These are phyloP conservation scores for Penicillium sp. DNA, from an alignment of 2,329 filamentous ascomycete species.

Conservation along the genomic window DNA sequence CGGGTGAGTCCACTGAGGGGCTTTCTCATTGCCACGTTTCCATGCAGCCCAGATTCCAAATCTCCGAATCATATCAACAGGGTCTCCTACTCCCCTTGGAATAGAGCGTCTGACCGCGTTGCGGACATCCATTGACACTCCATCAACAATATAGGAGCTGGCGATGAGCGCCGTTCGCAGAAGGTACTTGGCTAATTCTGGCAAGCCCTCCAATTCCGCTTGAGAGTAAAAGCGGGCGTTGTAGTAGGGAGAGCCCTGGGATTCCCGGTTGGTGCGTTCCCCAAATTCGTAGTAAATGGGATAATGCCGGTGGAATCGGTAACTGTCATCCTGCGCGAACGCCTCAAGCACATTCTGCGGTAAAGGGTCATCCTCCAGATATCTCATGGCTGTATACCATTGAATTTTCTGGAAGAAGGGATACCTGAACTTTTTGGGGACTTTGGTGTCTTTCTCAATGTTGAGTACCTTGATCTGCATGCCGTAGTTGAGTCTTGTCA, in stretches of 20 bases:
- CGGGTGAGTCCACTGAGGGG: constrained; percentile 61
- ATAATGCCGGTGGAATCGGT: constrained; percentile 52
- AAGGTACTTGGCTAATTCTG: constrained; percentile 59
- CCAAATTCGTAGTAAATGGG: constrained; percentile 60
- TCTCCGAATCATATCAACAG: constrained; percentile 56
- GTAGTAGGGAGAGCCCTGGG: constrained; percentile 53
- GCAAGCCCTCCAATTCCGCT: constrained; percentile 59
- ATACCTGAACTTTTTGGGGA: constrained; percentile 64
- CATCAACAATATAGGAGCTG: constrained; percentile 57
- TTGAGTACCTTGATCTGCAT: constrained; percentile 65
- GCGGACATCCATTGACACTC: constrained; percentile 56
- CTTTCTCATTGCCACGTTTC: constrained; percentile 63
- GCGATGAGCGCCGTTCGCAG: constrained; percentile 62
- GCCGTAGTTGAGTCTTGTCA: constrained; percentile 62
- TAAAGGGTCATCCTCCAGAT: constrained; percentile 63
- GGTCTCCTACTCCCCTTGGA: constrained; percentile 61
- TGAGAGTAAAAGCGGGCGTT: constrained; percentile 63
- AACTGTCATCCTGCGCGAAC: constrained; percentile 55
- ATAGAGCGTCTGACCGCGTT: constrained; percentile 62
- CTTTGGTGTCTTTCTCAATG: constrained; percentile 66
- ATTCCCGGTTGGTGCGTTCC: constrained; percentile 51
- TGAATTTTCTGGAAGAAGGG: constrained; percentile 68
- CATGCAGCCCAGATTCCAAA: constrained; percentile 66
- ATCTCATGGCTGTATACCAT: constrained; percentile 65
- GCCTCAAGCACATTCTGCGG: constrained; percentile 55